phyloP scores from a whole-genome alignment of 805 yeast genomes.

The Candida xiaguanensis region DNA sequence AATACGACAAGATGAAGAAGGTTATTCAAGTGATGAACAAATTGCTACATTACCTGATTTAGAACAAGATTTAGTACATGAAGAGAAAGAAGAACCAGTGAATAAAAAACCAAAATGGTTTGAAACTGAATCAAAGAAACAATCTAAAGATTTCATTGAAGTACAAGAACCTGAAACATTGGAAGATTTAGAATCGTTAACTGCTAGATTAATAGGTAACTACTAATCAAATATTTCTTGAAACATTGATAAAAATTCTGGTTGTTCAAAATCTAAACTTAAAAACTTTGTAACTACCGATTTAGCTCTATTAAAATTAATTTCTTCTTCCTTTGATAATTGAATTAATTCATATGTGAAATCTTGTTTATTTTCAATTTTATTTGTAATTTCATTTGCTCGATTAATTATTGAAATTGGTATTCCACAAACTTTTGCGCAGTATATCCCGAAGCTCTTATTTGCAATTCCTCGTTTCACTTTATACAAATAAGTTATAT shows the following conservation, averaged over 20 bases:
- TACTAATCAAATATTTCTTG: conserved; percentile 4
- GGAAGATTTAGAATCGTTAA: conserved; percentile 90
- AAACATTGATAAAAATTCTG: conserved; percentile 1
- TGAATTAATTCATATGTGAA: conserved; percentile 3
- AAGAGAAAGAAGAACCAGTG: conserved; percentile 27
- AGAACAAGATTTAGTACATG: conserved; percentile 44
- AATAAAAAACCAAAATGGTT: conserved; percentile 50
- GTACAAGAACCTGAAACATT: conserved; percentile 85
- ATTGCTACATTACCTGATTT: conserved; percentile 27
- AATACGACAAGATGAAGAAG: conserved; percentile 38
- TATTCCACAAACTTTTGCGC: conserved; percentile 8
- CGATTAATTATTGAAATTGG: conserved; percentile 4
- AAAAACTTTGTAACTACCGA: conserved; percentile 7
- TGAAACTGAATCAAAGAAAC: conserved; percentile 30
- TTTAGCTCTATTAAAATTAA: conserved; percentile 4
- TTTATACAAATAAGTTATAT: conserved; percentile 7
- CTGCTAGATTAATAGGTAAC: conserved; percentile 44
- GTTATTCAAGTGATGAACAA: conserved; percentile 27
- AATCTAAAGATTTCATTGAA: conserved; percentile 50
- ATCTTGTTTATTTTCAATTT: conserved; percentile 5
- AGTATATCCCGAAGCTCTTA: conserved; percentile 11
- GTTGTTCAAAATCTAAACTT: conserved; percentile 2
- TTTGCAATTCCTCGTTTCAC: conserved; percentile 5
- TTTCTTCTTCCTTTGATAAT: conserved; percentile 6
- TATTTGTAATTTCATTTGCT: conserved; percentile 7